phyloP scores from a whole-genome alignment of 306 rosid species.

The Oemleria cerasiformis region DNA sequence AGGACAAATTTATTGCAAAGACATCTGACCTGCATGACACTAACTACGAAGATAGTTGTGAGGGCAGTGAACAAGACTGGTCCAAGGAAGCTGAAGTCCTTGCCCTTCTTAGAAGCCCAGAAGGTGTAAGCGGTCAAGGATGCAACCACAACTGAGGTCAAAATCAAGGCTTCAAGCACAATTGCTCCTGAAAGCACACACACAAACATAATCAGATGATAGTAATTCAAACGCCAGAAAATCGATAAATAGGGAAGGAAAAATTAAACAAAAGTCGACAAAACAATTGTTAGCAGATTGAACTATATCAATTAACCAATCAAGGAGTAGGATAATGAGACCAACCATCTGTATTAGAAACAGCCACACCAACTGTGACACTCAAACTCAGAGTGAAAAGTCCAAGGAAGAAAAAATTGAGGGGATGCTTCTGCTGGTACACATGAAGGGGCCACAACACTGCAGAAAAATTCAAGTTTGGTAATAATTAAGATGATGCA shows the following conservation, averaged over 20 bases:
- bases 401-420: slow-evolving; percentile 78
- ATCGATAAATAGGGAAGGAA: neutral
- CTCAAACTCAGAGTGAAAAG: slow-evolving; percentile 77
- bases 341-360: slow-evolving; percentile 82
- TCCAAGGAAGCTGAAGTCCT: slow-evolving; percentile 95
- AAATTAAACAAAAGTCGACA: neutral
- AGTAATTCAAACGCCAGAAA: neutral
- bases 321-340: neutral
- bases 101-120: slow-evolving; percentile 99
- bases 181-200: slow-evolving; percentile 59
- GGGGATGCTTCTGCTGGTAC: slow-evolving; percentile 86
- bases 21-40: slow-evolving; percentile 77
- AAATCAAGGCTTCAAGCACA: slow-evolving; percentile 89
- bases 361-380: slow-evolving; percentile 75
- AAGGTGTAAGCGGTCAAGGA: slow-evolving; percentile 86
- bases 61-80: slow-evolving; percentile 85
- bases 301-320: neutral
- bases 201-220: slow-evolving; percentile 4
- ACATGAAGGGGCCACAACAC: slow-evolving; percentile 81
- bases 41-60: slow-evolving; percentile 51
- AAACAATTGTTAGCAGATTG: neutral
- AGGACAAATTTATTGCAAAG: neutral
- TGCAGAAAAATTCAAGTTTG: slow-evolving; percentile 28
- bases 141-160: slow-evolving; percentile 82
- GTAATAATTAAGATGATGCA: neutral